phyloP scores from a whole-genome alignment of 371 early-diverging fungal genomes.

The Circinella umbellata region DNA sequence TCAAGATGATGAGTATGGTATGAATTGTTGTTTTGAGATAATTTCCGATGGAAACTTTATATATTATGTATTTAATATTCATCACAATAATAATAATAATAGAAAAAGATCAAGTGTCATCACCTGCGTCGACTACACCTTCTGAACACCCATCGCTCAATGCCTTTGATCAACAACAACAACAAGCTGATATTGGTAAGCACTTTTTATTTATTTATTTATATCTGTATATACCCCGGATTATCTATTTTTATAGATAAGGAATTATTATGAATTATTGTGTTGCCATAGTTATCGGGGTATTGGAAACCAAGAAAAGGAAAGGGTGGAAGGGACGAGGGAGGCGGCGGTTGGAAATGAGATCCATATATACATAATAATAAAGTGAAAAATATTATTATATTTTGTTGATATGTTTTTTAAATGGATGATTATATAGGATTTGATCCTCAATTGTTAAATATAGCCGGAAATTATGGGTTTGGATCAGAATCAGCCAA shows the following conservation, averaged over 20 bases:
- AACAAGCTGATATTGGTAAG: conserved; percentile 6
- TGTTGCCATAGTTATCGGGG: too few relatives aligned
- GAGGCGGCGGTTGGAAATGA: too few relatives aligned
- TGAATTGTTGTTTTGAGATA: conserved; percentile 1
- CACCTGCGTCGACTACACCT: conserved; percentile 11
- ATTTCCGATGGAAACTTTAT: too few relatives aligned
- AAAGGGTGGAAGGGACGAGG: too few relatives aligned
- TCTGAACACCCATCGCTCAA: conserved; percentile 7
- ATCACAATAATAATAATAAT: background rate
- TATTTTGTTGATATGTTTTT: background rate
- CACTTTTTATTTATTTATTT: background rate
- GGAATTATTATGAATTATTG: background rate
- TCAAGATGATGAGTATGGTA: conserved; percentile 45
- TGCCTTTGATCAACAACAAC: conserved; percentile 8
- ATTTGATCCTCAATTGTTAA: conserved; percentile 30
- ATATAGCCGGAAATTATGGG: conserved; percentile 46
- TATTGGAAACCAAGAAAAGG: too few relatives aligned
- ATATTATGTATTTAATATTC: too few relatives aligned
- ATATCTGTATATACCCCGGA: too few relatives aligned
- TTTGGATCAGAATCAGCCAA: conserved; percentile 88
- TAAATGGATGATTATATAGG: background rate
- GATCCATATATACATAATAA: too few relatives aligned
- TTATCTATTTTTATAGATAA: conserved; percentile 1
- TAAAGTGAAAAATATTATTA: too few relatives aligned
- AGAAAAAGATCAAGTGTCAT: conserved; percentile 14